These are phyloP conservation scores for Echium plantagineum DNA, from an alignment of 257 asterid species.

Conservation along the genomic window DNA sequence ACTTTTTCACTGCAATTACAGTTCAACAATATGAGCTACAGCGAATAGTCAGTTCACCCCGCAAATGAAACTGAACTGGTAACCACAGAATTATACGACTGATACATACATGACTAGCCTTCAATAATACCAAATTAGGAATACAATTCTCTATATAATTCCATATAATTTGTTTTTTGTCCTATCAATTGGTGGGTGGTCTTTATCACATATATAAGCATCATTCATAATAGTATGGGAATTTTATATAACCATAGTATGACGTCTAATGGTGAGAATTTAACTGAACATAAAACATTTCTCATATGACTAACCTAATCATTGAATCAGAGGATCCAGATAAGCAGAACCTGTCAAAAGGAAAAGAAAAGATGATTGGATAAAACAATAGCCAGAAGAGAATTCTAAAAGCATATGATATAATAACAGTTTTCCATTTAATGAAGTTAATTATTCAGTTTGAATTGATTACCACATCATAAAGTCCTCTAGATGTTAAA, in stretches of 20 bases:
- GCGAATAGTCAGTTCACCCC: no score
- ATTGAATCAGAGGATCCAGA: constrained; percentile 99
- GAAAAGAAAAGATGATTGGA: constrained; percentile 4
- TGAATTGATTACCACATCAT: not conserved
- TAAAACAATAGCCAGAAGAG: not conserved
- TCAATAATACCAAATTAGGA: no score
- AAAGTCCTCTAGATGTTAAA: not conserved
- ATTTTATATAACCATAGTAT: not conserved
- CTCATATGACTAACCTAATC: constrained; percentile 56
- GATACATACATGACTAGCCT: no score
- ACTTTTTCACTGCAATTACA: no score
- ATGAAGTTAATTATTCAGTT: not conserved
- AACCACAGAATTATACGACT: not conserved
- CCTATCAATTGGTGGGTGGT: not conserved
- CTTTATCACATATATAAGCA: not conserved
- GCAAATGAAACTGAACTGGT: not conserved
- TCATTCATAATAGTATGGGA: not conserved
- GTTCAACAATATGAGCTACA: not conserved
- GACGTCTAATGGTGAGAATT: not conserved
- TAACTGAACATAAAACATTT: not conserved
- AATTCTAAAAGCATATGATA: not conserved
- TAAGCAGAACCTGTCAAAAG: constrained; percentile 71
- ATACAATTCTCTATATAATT: no score
- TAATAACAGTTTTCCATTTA: no score
- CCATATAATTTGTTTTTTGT: not conserved